These are phyloP conservation scores for Rutstroemia sp. DNA, from an alignment of 2,329 filamentous ascomycete species.

Conservation along the genomic window DNA sequence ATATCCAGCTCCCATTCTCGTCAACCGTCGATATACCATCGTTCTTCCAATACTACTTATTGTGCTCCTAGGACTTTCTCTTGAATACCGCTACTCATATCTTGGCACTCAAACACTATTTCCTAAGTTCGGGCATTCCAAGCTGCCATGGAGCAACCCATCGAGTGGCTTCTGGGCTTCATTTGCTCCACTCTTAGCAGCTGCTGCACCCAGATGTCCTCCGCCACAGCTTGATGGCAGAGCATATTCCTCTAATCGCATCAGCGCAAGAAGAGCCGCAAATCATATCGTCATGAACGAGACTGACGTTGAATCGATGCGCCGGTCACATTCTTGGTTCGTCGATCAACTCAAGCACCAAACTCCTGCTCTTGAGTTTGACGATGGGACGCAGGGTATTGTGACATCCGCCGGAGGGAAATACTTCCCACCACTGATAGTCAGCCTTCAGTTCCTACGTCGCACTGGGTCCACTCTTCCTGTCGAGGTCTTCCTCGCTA, in stretches of 20 bases:
- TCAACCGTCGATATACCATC: neutral
- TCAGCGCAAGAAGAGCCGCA: neutral
- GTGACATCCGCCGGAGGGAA: slow-evolving; percentile 35
- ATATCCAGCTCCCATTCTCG: neutral
- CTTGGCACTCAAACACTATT: neutral
- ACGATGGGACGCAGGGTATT: slow-evolving; percentile 28
- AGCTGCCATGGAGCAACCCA: neutral
- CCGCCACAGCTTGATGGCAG: slow-evolving; percentile 8
- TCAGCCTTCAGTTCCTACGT: slow-evolving; percentile 35
- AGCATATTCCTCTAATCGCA: neutral
- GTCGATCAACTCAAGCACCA: neutral
- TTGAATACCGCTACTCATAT: neutral
- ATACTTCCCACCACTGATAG: slow-evolving; percentile 32
- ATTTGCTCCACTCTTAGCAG: slow-evolving; percentile 15
- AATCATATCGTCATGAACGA: slow-evolving; percentile 9
- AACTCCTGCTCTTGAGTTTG: neutral
- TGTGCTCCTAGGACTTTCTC: neutral
- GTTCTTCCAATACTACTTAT: neutral
- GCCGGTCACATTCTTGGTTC: slow-evolving; percentile 8
- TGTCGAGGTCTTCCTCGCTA: slow-evolving; percentile 35
- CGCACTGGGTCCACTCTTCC: slow-evolving; percentile 31
- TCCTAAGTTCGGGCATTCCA: neutral
- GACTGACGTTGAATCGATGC: slow-evolving; percentile 11
- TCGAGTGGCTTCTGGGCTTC: slow-evolving; percentile 14
- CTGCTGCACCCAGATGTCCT: slow-evolving; percentile 13